Conservation (phyloP, 2,329 filamentous ascomycete genomes). For the Fusarium vanettenii region DNA sequence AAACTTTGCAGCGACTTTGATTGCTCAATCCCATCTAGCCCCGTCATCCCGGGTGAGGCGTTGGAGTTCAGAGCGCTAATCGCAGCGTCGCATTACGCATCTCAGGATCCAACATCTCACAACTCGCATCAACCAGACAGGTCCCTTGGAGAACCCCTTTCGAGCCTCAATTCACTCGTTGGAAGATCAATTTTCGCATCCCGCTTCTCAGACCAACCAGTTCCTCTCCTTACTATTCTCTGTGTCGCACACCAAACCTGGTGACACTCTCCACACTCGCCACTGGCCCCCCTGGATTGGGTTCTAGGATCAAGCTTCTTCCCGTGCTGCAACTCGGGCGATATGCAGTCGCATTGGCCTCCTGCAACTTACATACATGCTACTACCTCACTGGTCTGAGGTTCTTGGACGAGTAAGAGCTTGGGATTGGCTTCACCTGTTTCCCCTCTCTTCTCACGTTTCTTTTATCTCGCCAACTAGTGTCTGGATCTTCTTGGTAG, state of each 20-base stretch:
- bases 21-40: background rate
- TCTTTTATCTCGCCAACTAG: slow-evolving; percentile 19
- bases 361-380: slow-evolving; percentile 9
- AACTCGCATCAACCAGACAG: background rate
- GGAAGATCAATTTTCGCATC: background rate
- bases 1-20: background rate
- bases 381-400: slow-evolving; percentile 22
- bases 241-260: slow-evolving; percentile 20
- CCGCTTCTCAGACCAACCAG: slow-evolving; percentile 8
- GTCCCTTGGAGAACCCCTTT: slow-evolving; percentile 10
- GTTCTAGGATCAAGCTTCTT: slow-evolving; percentile 2
- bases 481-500: slow-evolving; percentile 9
- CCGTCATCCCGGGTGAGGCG: slow-evolving; percentile 20
- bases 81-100: slow-evolving; percentile 27
- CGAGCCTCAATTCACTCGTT: background rate
- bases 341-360: slow-evolving; percentile 27
- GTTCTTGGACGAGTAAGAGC: slow-evolving; percentile 9
- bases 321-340: slow-evolving; percentile 12
- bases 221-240: background rate
- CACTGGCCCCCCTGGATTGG: slow-evolving; percentile 16
- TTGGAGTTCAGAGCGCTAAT: slow-evolving; percentile 14
- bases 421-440: slow-evolving; percentile 4
- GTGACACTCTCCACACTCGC: slow-evolving; percentile 15
- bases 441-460: slow-evolving; percentile 15
- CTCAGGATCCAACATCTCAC: slow-evolving; percentile 21